A percentile compares a stretch with the other conserved stretches of the same genome.
phyloP scores from a whole-genome alignment of 2,329 filamentous ascomycete genomes.

The Cladosporium sp. region DNA sequence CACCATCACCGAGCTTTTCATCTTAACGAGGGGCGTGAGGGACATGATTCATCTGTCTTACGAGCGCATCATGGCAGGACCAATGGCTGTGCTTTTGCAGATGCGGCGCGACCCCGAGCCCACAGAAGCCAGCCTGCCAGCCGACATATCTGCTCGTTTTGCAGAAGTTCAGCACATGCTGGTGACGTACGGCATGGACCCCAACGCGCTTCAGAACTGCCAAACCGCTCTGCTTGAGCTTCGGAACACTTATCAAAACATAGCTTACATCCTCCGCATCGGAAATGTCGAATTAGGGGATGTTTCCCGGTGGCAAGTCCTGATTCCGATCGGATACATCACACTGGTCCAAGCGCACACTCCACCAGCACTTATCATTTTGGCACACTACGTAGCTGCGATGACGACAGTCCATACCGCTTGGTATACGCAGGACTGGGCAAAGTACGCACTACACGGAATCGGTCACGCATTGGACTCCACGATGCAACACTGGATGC shows the following conservation, averaged over 20 bases:
- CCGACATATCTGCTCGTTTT: background rate
- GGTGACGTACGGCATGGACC: background rate
- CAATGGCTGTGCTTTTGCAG: slow-evolving; percentile 12
- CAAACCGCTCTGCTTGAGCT: background rate
- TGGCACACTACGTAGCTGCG: slow-evolving; percentile 22
- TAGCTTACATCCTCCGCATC: background rate
- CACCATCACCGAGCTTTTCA: slow-evolving; percentile 20
- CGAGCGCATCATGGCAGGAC: slow-evolving; percentile 14
- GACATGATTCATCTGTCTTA: slow-evolving; percentile 13
- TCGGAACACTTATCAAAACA: background rate
- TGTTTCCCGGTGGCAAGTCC: background rate
- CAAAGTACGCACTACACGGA: slow-evolving; percentile 18
- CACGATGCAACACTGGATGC: slow-evolving; percentile 20
- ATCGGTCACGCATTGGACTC: slow-evolving; percentile 17
- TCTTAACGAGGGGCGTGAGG: slow-evolving; percentile 18
- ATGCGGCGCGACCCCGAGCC: background rate
- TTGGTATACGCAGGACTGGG: slow-evolving; percentile 22
- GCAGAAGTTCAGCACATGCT: background rate
- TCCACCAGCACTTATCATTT: slow-evolving; percentile 19
- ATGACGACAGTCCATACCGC: slow-evolving; percentile 13
- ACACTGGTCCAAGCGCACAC: slow-evolving; percentile 15
- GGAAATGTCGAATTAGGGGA: background rate
- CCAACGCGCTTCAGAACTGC: background rate
- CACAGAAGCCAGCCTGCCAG: background rate
- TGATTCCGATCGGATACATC: slow-evolving; percentile 14